These are phyloP conservation scores for Cladophialophora bantiana DNA, from an alignment of 2,329 filamentous ascomycete species.

Conservation along the genomic window DNA sequence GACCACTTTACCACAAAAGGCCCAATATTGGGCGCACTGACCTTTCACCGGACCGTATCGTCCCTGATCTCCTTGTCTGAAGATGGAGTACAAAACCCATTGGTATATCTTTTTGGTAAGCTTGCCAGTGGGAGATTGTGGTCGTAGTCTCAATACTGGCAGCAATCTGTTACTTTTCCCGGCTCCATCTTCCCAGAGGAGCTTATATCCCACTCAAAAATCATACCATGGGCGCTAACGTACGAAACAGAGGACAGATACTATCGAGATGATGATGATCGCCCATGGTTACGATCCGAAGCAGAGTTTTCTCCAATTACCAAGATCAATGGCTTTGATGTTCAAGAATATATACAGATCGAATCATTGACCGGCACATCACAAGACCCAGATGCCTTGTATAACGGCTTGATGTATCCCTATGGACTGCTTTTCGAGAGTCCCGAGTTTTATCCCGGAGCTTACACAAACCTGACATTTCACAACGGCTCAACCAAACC, in stretches of 20 bases:
- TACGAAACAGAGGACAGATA: neutral
- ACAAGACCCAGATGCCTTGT: slow-evolving; percentile 11
- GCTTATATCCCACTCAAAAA: no score
- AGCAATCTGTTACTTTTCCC: neutral
- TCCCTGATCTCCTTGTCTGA: slow-evolving; percentile 7
- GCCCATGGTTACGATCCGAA: neutral
- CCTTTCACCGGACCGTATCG: slow-evolving; percentile 52
- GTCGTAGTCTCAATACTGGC: neutral
- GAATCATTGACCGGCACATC: slow-evolving; percentile 12
- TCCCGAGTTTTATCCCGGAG: slow-evolving; percentile 2
- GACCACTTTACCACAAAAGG: slow-evolving; percentile 57
- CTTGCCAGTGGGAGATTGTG: neutral
- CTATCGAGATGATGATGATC: neutral
- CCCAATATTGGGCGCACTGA: slow-evolving; percentile 51
- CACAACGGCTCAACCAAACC: neutral
- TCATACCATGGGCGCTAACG: neutral
- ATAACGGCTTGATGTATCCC: slow-evolving; percentile 5
- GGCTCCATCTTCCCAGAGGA: no score
- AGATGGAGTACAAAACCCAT: slow-evolving; percentile 4
- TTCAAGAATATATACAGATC: neutral
- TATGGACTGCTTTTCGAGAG: neutral
- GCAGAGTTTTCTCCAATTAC: neutral
- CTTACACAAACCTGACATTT: slow-evolving; percentile 3
- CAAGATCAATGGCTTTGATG: slow-evolving; percentile 4
- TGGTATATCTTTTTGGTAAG: slow-evolving; percentile 3